Evolutionary conservation across 352 stramenopile genomes (phyloP).

Genomic region (Aphanomyces euteiches): DNA sequence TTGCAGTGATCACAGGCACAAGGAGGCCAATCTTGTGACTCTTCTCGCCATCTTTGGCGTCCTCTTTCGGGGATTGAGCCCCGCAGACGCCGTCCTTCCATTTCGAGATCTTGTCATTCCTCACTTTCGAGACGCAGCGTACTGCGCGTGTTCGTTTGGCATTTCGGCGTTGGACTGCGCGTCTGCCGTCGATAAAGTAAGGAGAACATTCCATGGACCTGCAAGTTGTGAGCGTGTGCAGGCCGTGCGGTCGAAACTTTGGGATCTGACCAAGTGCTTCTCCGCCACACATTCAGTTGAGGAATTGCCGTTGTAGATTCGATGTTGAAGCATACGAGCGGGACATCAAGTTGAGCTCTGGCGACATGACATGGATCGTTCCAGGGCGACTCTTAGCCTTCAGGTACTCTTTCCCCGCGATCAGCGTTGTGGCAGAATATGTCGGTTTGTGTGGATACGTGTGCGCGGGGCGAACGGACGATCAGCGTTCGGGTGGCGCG

Average conservation of each 20-base stretch:
- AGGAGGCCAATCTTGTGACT: conserved; percentile 87
- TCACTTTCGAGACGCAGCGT: conserved; percentile 53
- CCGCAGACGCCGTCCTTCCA: conserved; percentile 64
- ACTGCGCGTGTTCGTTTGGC: conserved; percentile 84
- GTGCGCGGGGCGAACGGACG: too few relatives aligned
- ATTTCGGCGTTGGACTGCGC: conserved; percentile 92
- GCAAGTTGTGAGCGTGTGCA: neutral
- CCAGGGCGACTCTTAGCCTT: conserved; percentile 92
- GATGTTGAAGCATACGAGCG: conserved; percentile 90
- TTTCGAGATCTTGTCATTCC: conserved; percentile 42
- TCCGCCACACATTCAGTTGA: neutral
- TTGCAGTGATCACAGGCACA: conserved; percentile 75
- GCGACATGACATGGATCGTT: conserved; percentile 95
- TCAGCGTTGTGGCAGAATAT: too few relatives aligned
- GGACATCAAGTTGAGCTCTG: conserved; percentile 90
- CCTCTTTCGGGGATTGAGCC: conserved; percentile 39
- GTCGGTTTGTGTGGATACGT: too few relatives aligned
- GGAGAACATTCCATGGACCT: too few relatives aligned
- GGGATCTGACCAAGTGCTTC: conserved; percentile 78
- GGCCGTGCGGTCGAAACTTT: conserved; percentile 47
- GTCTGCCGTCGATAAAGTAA: conserved; percentile 81
- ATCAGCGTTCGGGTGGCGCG: too few relatives aligned
- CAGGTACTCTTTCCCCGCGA: conserved; percentile 25
- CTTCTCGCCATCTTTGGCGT: conserved; percentile 89
- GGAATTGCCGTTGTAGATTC: conserved; percentile 36